phyloP scores from a whole-genome alignment of 345 rosid genomes.

The Melaleuca alternifolia region DNA sequence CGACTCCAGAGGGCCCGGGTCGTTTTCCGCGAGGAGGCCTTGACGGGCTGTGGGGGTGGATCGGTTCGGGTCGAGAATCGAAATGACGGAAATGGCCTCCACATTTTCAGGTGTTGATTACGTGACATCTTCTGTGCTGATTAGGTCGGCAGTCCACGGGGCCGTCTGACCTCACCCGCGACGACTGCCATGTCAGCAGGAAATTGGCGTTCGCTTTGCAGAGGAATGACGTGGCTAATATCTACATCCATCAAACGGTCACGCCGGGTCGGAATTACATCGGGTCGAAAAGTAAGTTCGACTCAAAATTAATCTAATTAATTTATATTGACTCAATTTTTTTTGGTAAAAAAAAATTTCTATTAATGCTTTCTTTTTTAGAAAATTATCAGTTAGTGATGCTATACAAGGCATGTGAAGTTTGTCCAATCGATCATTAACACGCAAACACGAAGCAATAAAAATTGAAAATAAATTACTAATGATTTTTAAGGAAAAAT shows the following conservation, averaged over 20 bases:
- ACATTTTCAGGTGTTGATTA: neutral
- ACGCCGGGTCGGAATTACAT: no score
- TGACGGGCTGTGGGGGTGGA: neutral
- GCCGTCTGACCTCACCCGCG: neutral
- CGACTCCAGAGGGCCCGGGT: neutral
- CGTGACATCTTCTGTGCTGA: neutral
- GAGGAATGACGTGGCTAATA: neutral
- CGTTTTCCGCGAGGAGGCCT: neutral
- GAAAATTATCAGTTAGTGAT: neutral
- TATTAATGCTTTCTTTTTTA: no score
- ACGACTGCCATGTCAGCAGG: neutral
- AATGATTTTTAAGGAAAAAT: neutral
- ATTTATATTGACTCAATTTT: no score
- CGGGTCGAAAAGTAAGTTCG: neutral
- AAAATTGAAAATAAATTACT: neutral
- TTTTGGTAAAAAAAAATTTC: no score
- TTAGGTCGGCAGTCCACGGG: neutral
- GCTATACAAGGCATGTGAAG: neutral
- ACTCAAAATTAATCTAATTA: fast-evolving
- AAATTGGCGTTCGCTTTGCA: neutral
- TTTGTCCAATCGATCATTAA: neutral
- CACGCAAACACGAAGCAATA: neutral
- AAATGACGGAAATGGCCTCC: neutral
- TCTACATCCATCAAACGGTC: neutral
- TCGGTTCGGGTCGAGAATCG: neutral